phyloP scores from a whole-genome alignment of 352 stramenopile species.

The Pythium sukuiense region DNA sequence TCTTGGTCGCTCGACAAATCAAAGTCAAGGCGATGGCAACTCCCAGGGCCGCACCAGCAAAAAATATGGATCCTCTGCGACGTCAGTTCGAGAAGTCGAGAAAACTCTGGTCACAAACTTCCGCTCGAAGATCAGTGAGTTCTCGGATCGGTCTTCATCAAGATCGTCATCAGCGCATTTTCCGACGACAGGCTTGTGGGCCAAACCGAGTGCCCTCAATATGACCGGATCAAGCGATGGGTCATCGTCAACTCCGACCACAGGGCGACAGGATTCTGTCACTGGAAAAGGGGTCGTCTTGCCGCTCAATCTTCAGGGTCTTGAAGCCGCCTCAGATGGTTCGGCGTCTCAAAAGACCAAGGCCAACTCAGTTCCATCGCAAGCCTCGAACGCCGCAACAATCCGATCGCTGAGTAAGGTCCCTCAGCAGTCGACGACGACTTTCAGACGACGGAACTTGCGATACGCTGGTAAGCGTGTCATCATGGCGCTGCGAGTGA shows the following conservation, averaged over 20 bases:
- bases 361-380: not conserved
- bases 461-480: constrained; percentile 63
- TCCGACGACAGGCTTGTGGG: constrained; percentile 10
- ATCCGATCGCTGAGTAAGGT: not conserved
- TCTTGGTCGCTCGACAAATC: not conserved
- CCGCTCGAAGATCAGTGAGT: constrained; percentile 24
- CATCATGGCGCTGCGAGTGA: constrained; percentile 67
- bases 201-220: constrained; percentile 11
- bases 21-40: not conserved
- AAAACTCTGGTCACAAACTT: constrained; percentile 31
- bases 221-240: constrained; percentile 1
- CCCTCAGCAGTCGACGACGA: not conserved
- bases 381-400: not conserved
- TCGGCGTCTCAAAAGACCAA: not conserved
- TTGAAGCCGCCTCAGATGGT: not conserved
- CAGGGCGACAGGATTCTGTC: constrained; percentile 4
- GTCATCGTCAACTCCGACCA: constrained; percentile 3
- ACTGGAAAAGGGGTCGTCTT: constrained; percentile 8
- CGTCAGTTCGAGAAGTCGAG: constrained; percentile 19
- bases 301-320: constrained; percentile 27
- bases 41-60: not conserved
- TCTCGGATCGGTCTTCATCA: constrained; percentile 23
- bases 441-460: constrained; percentile 33
- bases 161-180: constrained; percentile 17
- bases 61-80: constrained; percentile 9